Conservation (phyloP, 2,329 filamentous ascomycete species). For the Hirsutella thompsonii region DNA sequence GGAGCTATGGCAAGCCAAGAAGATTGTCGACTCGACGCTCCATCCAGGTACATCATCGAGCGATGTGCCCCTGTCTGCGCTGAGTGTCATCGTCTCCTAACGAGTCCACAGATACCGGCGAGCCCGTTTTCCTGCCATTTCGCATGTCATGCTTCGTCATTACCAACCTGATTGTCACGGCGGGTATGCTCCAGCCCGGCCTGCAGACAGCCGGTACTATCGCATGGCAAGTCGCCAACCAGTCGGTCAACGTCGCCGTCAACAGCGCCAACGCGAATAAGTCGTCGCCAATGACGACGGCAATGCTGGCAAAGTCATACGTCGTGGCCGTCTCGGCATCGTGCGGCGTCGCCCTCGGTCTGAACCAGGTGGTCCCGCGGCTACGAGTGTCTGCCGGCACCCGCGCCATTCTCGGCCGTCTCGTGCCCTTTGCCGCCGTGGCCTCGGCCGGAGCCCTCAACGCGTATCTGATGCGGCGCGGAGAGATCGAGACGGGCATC, state of each 20-base stretch:
- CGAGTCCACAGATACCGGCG: conserved; percentile 62
- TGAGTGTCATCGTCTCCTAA: too few relatives aligned
- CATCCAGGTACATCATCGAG: conserved; percentile 60
- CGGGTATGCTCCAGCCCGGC: conserved; percentile 89
- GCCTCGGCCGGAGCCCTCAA: conserved; percentile 85
- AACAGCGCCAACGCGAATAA: conserved; percentile 98
- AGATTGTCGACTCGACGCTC: conserved; percentile 89
- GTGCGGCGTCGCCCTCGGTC: conserved; percentile 82
- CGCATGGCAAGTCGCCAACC: conserved; percentile 91
- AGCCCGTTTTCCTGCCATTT: conserved; percentile 86
- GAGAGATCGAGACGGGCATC: conserved; percentile 88
- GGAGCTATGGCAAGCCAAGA: conserved; percentile 90
- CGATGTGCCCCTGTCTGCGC: background rate
- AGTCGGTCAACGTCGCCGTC: conserved; percentile 95
- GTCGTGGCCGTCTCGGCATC: conserved; percentile 83
- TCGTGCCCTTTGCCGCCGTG: conserved; percentile 93
- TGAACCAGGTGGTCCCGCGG: conserved; percentile 81
- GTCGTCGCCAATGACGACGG: conserved; percentile 72
- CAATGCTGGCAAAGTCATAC: conserved; percentile 80
- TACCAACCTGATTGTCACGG: conserved; percentile 88
- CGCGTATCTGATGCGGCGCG: conserved; percentile 93
- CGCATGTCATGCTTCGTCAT: conserved; percentile 95
- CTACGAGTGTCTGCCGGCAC: conserved; percentile 69
- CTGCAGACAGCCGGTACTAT: conserved; percentile 72
- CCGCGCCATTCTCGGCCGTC: conserved; percentile 63